Evolutionary conservation across 108 stramenopile species (phyloP), one percentile per base, ranked within the genome.

Genomic region (Nitzschia sp.): DNA sequence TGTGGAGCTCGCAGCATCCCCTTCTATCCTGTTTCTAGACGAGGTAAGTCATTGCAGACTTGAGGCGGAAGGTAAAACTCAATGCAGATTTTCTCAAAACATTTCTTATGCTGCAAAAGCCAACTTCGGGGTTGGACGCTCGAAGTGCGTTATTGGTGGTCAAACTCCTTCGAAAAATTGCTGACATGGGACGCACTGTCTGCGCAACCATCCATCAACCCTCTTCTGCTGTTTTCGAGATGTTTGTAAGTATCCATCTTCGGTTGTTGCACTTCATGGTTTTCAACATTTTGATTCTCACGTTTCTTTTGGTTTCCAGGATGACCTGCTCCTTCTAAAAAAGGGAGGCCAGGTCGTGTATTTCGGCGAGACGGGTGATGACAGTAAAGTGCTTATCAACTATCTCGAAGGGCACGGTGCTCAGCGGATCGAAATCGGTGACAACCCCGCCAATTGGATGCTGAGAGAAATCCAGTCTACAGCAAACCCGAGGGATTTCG

Each of bases 401-500:
- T 90, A 90, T 50, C 85, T 90, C 41, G 85, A 90, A 60, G 68
- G 48, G 3, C 72, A 64, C 19, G 85, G 89, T 26, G 85, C 85
- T 17, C 46, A 58, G 32, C 65, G 46, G 29, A 90, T 90, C 65
- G 83, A 78, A 5, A 65, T 68, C 22, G 85, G 84, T 63, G 89
- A 86, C 56, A 90, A 90, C 55, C 89, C 89, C 5, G 85, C 89
- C 6, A 82, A 86, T 32, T 90, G 89, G 89, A 83, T 90, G 58
- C 44, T 90, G 21, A 66, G 77, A 44, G 80, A 78, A 22, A 48
- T 87, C 3, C 36, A 55, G 45, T 44, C 54, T 16, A 29, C 33
- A 29, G 64, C 71, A 29, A 50, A 54, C 2, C 27, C 63, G 2
- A 56, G 41, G 27, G 87, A 88, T 45, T 69, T 77, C 58, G 78